Conservation (phyloP, 2,329 filamentous ascomycete species). For the Gremmenia infestans region DNA sequence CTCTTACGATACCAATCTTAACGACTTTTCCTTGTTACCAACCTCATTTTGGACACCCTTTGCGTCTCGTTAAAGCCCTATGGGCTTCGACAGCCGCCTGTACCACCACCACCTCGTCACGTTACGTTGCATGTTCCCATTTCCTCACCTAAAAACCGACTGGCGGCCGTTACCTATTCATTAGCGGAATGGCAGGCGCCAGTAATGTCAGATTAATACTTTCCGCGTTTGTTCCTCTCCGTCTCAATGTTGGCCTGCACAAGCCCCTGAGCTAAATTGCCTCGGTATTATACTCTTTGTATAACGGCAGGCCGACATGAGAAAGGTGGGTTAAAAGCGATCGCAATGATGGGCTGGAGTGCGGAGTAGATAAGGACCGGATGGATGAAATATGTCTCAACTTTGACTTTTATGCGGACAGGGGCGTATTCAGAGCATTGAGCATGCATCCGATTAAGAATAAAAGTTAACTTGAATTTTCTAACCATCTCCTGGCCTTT, state of each 20-base stretch:
- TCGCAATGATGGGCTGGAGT: neutral
- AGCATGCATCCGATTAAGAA: neutral
- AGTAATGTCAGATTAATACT: conserved; percentile 9
- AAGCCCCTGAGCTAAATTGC: neutral
- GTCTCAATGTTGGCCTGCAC: neutral
- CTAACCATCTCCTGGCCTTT: too few relatives aligned
- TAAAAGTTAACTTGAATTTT: neutral
- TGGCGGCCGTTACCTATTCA: neutral
- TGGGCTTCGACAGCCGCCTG: neutral
- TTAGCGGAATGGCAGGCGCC: neutral
- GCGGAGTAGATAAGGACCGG: conserved; percentile 1
- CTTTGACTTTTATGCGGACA: neutral
- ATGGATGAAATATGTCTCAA: neutral
- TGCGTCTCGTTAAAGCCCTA: neutral
- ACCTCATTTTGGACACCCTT: neutral
- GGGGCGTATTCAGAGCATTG: neutral
- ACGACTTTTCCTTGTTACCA: conserved; percentile 11
- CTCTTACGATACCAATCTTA: conserved; percentile 20
- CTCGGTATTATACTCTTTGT: neutral
- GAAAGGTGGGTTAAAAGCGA: neutral
- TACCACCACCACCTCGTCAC: conserved; percentile 7
- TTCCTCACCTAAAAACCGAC: conserved; percentile 1
- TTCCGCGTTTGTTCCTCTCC: neutral
- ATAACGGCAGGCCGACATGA: neutral
- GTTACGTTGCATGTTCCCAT: conserved; percentile 1